A percentile compares a stretch with the other conserved stretches of the same genome.
Conservation (phyloP, 495 filamentous ascomycete species). For the Trichocladium uniseriatum region DNA sequence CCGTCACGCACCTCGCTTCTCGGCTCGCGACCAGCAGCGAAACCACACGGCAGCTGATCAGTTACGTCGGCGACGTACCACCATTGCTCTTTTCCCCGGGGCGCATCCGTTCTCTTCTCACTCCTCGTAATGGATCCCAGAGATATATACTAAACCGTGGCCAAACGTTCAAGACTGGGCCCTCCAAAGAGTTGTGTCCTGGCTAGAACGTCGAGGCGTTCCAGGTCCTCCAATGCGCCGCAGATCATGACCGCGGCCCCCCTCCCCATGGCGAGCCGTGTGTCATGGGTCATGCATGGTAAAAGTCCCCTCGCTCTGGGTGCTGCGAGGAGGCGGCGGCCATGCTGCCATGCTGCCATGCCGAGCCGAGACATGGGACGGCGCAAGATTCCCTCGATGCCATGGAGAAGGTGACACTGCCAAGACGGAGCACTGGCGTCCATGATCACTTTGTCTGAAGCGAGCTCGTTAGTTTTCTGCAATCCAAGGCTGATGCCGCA, state of each 20-base stretch:
- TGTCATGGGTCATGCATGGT: background rate
- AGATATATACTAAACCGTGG: too few relatives aligned
- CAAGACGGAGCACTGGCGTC: conserved; percentile 1
- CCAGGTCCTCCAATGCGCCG: background rate
- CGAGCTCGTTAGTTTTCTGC: background rate
- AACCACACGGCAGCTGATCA: conserved; percentile 11
- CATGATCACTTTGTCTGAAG: background rate
- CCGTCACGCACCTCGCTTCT: too few relatives aligned
- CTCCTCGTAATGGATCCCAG: background rate
- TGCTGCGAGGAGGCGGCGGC: too few relatives aligned
- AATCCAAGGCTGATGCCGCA: background rate
- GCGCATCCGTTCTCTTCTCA: too few relatives aligned
- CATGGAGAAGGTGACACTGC: conserved; percentile 1
- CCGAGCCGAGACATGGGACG: background rate
- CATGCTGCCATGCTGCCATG: background rate
- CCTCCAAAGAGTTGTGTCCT: background rate
- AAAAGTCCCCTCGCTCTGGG: too few relatives aligned
- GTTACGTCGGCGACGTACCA: conserved; percentile 5
- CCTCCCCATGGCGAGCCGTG: background rate
- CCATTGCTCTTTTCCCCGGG: too few relatives aligned
- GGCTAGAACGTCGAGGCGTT: background rate
- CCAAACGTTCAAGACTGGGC: background rate
- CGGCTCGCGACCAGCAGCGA: too few relatives aligned
- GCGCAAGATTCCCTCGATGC: background rate
- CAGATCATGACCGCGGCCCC: background rate